These are phyloP conservation scores for Stenogyne calaminthoides DNA, from an alignment of 305 asterid genomes.

Conservation along the genomic window DNA sequence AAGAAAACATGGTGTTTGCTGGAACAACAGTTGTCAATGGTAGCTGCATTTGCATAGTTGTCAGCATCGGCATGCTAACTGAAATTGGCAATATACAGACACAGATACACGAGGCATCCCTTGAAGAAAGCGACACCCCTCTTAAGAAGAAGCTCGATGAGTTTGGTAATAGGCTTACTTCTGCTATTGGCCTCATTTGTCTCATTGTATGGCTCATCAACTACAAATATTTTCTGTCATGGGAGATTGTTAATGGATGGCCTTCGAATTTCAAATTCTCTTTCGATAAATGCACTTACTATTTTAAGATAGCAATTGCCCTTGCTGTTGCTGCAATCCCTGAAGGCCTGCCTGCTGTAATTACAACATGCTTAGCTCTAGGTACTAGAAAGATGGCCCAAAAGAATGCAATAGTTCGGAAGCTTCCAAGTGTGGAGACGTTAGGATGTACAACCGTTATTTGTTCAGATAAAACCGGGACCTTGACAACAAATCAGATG, in stretches of 20 bases:
- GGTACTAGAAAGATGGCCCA: conserved; percentile 95
- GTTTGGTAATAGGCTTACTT: conserved; percentile 78
- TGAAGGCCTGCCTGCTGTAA: conserved; percentile 91
- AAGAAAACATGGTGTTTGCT: conserved; percentile 90
- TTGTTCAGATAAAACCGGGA: conserved; percentile 93
- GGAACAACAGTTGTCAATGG: conserved; percentile 91
- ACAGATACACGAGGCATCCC: conserved; percentile 87
- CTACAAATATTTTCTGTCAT: conserved; percentile 72
- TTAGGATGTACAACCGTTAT: conserved; percentile 91
- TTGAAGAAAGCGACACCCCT: conserved; percentile 78
- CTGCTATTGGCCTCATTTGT: conserved; percentile 75
- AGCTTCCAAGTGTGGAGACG: conserved; percentile 93
- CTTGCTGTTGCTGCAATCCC: conserved; percentile 97
- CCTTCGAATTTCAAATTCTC: conserved; percentile 72
- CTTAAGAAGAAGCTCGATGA: conserved; percentile 87
- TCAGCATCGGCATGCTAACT: conserved; percentile 72
- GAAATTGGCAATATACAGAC: conserved; percentile 83
- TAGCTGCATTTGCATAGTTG: conserved; percentile 68
- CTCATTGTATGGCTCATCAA: conserved; percentile 79
- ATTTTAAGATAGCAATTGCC: conserved; percentile 84
- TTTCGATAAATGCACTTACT: conserved; percentile 81
- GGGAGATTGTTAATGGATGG: conserved; percentile 75
- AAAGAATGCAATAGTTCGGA: conserved; percentile 81
- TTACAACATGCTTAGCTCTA: conserved; percentile 87
- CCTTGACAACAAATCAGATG: conserved; percentile 93